Evolutionary conservation across 2,329 filamentous ascomycete species (phyloP), one percentile per base, ranked within the genome.

Genomic region (Fusarium sp.): DNA sequence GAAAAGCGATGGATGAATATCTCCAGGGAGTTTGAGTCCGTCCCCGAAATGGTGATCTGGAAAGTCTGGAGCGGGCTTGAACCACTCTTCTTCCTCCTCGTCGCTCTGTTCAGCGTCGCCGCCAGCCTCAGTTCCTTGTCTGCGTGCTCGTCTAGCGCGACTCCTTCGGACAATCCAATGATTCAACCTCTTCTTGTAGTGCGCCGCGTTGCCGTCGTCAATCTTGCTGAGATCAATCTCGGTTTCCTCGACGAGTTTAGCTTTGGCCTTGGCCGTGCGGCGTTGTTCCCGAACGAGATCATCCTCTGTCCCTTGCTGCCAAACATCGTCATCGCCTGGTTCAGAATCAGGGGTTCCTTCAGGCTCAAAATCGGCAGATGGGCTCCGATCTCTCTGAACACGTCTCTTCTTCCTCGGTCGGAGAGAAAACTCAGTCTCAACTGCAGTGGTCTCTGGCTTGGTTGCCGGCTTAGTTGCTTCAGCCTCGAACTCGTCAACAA

Each of bases 1-100:
- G 78, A 98, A 99, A 0, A 99, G 86, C 3, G 95, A 95, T 0
- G 95, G 95, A 75, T 94, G 95, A 9, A 99, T 96, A 78, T 99
- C 97, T 2, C 97, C 97, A 1, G 97, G 97, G 6, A 99, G 87
- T 61, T 90, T 93, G 66, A 97, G 90, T 4, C 90, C 93, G 43
- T 94, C 92, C 62, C 93, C 92, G 59, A 98, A 91, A 6, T 88
- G 84, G 58, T 94, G 89, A 81, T 98, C 95, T 0, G 93, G 87
- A 41, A 93, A 90, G 41, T 93, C 94, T 0, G 97, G 97, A 75
- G 97, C 95, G 6, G 95, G 94, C 78, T 94, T 93, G 75, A 94
- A 91, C 92, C 95, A 98, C 83, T 99, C 90, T 11, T 87, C 87
- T 18, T 84, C 82, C 6, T 85, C 83, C 2, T 83, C 82, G 18